Evolutionary conservation across 2,329 filamentous ascomycete genomes (phyloP), one percentile per base, ranked within the genome.

Genomic region (Lachnellula suecica): DNA sequence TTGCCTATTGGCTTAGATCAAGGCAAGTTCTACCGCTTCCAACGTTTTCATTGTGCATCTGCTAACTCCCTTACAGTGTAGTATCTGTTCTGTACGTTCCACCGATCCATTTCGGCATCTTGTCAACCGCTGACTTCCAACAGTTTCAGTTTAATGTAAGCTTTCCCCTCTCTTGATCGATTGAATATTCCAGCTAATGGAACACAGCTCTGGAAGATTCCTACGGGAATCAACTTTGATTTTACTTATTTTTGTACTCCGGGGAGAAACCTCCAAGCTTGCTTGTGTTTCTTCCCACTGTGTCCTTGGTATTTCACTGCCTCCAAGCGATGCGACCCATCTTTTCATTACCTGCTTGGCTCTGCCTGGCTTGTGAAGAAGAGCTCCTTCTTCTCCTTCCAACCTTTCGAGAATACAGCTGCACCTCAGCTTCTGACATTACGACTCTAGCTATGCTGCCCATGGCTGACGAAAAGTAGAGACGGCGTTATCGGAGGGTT

Each of bases 111-210:
- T n/a, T 34, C n/a, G 29, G n/a, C 2, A 11, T 34, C 17, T n/a
- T n/a, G 9, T n/a, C 17, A 85, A 89, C 86, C 91, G 91, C 87
- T 91, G 90, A 1, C 45, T 22, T 47, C 15, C 25, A 29, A 37
- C 88, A n/a, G 91, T 91, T 88, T 90, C 85, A 92, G 88, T 91
- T 91, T 92, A 91, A 91, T 91, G n/a, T n/a, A n/a, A n/a, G n/a
- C n/a, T n/a, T n/a, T n/a, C n/a, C n/a, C n/a, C n/a, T n/a, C n/a
- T n/a, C n/a, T n/a, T n/a, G n/a, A n/a, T n/a, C n/a, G n/a, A n/a
- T n/a, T n/a, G n/a, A n/a, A n/a, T n/a, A n/a, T n/a, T n/a, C n/a
- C n/a, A n/a, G n/a, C n/a, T n/a, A n/a, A n/a, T n/a, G n/a, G n/a
- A n/a, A n/a, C n/a, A n/a, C n/a, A n/a, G n/a, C 85, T 88, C 88